These are phyloP conservation scores for Fraxinus baroniana DNA, from an alignment of 305 asterid genomes.

Conservation along the genomic window DNA sequence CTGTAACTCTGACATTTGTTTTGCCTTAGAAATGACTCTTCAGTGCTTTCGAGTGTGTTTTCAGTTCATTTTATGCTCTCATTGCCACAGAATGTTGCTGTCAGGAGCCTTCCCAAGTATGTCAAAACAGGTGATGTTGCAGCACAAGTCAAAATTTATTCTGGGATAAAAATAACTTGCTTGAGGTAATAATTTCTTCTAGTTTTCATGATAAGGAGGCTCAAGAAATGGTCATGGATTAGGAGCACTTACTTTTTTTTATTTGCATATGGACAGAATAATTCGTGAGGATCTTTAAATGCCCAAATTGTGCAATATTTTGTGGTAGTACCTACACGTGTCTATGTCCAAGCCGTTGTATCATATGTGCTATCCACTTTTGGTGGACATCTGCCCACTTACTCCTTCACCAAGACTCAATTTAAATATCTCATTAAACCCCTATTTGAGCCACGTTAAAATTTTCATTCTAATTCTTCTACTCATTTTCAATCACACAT, in stretches of 20 bases:
- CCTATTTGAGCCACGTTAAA: no score
- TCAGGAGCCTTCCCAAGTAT: constrained; percentile 18
- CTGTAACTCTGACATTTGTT: not conserved
- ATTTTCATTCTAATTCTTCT: no score
- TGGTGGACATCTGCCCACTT: no score
- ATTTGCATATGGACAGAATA: constrained; percentile 4
- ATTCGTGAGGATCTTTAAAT: not conserved
- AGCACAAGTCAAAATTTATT: constrained; percentile 11
- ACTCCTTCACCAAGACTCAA: no score
- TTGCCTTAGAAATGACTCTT: not conserved
- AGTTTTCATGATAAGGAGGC: not conserved
- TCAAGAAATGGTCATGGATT: not conserved
- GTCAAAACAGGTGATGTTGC: constrained; percentile 20
- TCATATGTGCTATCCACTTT: no score
- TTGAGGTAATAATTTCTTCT: constrained; percentile 32
- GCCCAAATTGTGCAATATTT: not conserved
- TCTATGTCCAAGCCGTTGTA: no score
- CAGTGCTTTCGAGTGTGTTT: not conserved
- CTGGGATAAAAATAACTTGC: constrained; percentile 15
- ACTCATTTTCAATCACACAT: no score
- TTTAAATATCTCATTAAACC: no score
- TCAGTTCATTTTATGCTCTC: not conserved
- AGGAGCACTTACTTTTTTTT: not conserved
- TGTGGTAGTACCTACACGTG: not conserved
- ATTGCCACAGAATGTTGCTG: constrained; percentile 22